Conservation (phyloP, 225 moss, liverwort and hornwort species). For the Anthoceros angustus region DNA sequence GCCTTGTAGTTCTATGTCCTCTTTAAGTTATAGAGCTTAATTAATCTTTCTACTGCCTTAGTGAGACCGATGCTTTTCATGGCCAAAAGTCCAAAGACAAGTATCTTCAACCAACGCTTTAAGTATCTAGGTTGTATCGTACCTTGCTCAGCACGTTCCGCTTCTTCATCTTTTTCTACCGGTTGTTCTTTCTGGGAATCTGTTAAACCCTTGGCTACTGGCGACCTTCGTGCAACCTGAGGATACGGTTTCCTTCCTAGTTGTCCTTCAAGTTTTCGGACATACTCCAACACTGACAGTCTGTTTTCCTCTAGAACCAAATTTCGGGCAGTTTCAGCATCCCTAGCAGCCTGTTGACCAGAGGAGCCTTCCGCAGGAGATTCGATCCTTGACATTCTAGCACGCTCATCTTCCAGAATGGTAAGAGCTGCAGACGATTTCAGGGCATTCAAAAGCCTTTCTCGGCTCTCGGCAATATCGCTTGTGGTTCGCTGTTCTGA, state of each 20-base stretch:
- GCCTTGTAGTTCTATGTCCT: no score
- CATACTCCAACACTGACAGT: constrained; percentile 81
- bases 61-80: neutral
- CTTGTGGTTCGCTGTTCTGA: neutral
- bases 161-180: constrained; percentile 10
- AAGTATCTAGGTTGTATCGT: neutral
- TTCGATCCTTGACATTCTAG: neutral
- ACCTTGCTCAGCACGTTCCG: neutral
- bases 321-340: constrained; percentile 6
- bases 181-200: constrained; percentile 9
- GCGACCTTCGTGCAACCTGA: constrained; percentile 18
- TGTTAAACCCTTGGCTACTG: constrained; percentile 17
- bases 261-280: constrained; percentile 80
- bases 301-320: constrained; percentile 45
- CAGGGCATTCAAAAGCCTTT: neutral
- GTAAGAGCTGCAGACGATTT: neutral
- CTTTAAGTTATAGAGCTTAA: no score
- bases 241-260: constrained; percentile 38
- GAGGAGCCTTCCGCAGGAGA: neutral
- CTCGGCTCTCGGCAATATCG: neutral
- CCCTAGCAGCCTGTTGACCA: constrained; percentile 1
- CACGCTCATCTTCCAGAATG: neutral
- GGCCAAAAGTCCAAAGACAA: neutral
- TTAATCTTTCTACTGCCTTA: no score
- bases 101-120: neutral